Conservation (phyloP, 2,329 filamentous ascomycete genomes). For the Fusarium sp. region DNA sequence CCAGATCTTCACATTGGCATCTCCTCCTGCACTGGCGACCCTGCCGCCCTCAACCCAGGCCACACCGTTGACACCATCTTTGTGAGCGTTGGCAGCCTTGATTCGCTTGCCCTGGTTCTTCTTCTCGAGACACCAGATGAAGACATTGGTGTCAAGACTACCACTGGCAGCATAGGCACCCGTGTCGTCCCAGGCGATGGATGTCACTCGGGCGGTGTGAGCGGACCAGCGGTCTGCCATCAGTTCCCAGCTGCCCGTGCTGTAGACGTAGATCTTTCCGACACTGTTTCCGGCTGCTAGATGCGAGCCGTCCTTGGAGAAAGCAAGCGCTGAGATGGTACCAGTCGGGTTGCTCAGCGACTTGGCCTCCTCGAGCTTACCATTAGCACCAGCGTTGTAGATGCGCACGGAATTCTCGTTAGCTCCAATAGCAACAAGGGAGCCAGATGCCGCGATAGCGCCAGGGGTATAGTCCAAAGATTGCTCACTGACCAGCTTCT, state of each 20-base stretch:
- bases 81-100: slow-evolving; percentile 89
- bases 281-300: slow-evolving; percentile 85
- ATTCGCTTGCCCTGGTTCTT: slow-evolving; percentile 83
- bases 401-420: slow-evolving; percentile 80
- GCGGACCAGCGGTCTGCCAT: slow-evolving; percentile 79
- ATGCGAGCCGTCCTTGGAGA: slow-evolving; percentile 80
- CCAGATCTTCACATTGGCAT: slow-evolving; percentile 95
- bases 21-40: slow-evolving; percentile 83
- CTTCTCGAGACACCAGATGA: slow-evolving; percentile 87
- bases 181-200: slow-evolving; percentile 79
- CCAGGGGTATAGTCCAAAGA: slow-evolving; percentile 74
- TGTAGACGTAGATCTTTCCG: slow-evolving; percentile 89
- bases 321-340: slow-evolving; percentile 81
- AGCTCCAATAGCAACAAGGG: slow-evolving; percentile 78
- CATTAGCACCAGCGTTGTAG: slow-evolving; percentile 68
- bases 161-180: slow-evolving; percentile 86
- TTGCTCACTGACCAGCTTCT: slow-evolving; percentile 68
- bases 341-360: slow-evolving; percentile 76
- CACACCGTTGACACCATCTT: slow-evolving; percentile 92
- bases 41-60: slow-evolving; percentile 78
- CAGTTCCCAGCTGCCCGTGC: slow-evolving; percentile 70
- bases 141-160: slow-evolving; percentile 89
- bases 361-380: slow-evolving; percentile 64
- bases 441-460: slow-evolving; percentile 75
- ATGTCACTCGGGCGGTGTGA: slow-evolving; percentile 68